Base-by-base conservation (phyloP, 768 basidiomycete species). In the Suillus placidus region DNA sequence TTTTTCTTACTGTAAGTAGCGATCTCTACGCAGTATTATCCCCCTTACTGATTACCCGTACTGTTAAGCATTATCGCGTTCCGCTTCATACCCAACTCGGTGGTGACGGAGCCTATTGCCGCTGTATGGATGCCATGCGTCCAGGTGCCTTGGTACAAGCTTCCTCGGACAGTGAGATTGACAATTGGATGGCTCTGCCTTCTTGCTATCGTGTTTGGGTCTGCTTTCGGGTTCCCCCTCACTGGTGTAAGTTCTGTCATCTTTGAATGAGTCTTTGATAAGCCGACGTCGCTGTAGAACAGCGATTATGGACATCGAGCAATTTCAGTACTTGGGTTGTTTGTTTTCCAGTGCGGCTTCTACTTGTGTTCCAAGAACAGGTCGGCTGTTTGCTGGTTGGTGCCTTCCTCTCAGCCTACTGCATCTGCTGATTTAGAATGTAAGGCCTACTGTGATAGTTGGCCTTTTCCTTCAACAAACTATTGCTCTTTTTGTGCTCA, bases 401-500 rank as follows among this genome's bases (percentile, higher is more conserved):
- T 73, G 18, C 34, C 57, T 23, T 8, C n/a, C 45, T 30, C 1
- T 47, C 20, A 12, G 34, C 6, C 32, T 23, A 18, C 2, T 45
- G 90, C 89, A 91, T 88, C 87, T n/a, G 93, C 93, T 32, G 85
- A 95, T 71, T 88, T 95, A 64, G 88, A 60, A 20, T 40, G 40
- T 2, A 51, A 91, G 90, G 92, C 90, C 87, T 16, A 94, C 94
- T n/a, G 86, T 95, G 71, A 88, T 95, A 64, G 89, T 94, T 57
- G 95, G 95, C 23, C 80, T 96, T 23, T 89, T 95, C 77, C 70
- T 90, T 51, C 95, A 97, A 74, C 94, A 95, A 80, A 86, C 81
- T 20, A 86, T 96, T 55, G 95, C 95, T 1, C 83, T 97, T 52
- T 95, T 97, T 74, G 95, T 96, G 40, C 84, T 97, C 71, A 95